These are phyloP conservation scores for Peniophora sp. DNA, from an alignment of 1,284 basidiomycete genomes.

Conservation along the genomic window DNA sequence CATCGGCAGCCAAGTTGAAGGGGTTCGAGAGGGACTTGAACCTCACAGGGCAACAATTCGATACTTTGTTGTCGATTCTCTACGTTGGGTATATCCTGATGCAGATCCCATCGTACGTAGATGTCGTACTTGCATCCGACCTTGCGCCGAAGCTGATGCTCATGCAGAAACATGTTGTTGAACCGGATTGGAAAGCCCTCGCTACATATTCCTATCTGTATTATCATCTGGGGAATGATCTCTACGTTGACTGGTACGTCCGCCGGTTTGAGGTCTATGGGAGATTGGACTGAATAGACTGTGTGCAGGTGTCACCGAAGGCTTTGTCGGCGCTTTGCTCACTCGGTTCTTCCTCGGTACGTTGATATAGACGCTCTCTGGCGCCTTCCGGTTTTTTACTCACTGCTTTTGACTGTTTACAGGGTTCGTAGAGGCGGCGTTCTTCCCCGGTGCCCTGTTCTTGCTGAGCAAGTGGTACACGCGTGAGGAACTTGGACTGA, in stretches of 20 bases:
- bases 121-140: slow-evolving; percentile 3
- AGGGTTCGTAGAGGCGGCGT: slow-evolving; percentile 57
- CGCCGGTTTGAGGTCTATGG: neutral
- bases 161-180: slow-evolving; percentile 60
- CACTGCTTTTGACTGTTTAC: too few relatives aligned
- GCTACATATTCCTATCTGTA: slow-evolving; percentile 63
- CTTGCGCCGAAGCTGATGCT: slow-evolving; percentile 4
- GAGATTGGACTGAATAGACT: neutral
- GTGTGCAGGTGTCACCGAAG: slow-evolving; percentile 18
- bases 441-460: slow-evolving; percentile 63
- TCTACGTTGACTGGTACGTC: slow-evolving; percentile 49
- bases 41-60: slow-evolving; percentile 58
- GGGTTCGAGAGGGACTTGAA: slow-evolving; percentile 68
- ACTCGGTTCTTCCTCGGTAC: slow-evolving; percentile 67
- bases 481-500: slow-evolving; percentile 55
- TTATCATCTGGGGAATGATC: slow-evolving; percentile 66
- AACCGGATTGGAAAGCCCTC: slow-evolving; percentile 69
- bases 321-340: slow-evolving; percentile 61
- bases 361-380: too few relatives aligned
- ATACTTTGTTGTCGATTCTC: slow-evolving; percentile 64
- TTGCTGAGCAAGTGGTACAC: slow-evolving; percentile 72
- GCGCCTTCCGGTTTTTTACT: too few relatives aligned
- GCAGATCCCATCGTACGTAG: slow-evolving; percentile 68
- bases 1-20: slow-evolving; percentile 57
- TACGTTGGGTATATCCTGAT: slow-evolving; percentile 77